Conservation (phyloP, 2,329 filamentous ascomycete species). For the Teratosphaeria viscida region DNA sequence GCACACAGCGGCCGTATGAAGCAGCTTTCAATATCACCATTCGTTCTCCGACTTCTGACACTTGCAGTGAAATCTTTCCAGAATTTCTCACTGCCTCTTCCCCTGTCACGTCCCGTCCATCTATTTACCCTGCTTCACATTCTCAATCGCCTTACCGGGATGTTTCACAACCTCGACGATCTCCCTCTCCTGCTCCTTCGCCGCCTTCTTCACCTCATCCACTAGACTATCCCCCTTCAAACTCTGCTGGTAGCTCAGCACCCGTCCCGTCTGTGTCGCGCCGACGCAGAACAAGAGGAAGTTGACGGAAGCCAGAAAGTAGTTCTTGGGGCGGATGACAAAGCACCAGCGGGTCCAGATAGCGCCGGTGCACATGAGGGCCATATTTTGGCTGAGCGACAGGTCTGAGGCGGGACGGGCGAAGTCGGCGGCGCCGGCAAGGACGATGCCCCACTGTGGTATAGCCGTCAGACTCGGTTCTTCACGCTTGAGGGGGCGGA, state of each 20-base stretch:
- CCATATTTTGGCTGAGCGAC: conserved; percentile 82
- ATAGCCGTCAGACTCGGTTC: not conserved
- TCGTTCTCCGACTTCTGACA: no score
- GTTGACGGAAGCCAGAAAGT: conserved; percentile 90
- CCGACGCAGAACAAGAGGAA: conserved; percentile 93
- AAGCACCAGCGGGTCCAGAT: conserved; percentile 99
- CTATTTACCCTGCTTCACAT: not conserved
- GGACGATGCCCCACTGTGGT: conserved; percentile 73
- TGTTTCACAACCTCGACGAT: conserved; percentile 7
- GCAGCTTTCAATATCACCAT: no score
- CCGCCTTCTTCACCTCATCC: conserved; percentile 5
- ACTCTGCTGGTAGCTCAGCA: conserved; percentile 54
- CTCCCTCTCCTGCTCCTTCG: conserved; percentile 3
- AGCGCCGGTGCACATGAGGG: conserved; percentile 77
- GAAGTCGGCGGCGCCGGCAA: conserved; percentile 87
- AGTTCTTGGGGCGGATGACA: conserved; percentile 88
- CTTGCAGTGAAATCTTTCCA: no score
- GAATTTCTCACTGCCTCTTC: no score
- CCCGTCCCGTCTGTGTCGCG: conserved; percentile 69
- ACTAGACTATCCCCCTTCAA: conserved; percentile 44
- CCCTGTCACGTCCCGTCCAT: no score
- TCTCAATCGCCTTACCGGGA: not conserved
- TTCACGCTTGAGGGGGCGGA: not conserved
- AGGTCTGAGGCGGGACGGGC: conserved; percentile 84
- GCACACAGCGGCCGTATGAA: not conserved